Base-by-base conservation (phyloP, 257 asterid species). In the Anisodus tanguticus region DNA sequence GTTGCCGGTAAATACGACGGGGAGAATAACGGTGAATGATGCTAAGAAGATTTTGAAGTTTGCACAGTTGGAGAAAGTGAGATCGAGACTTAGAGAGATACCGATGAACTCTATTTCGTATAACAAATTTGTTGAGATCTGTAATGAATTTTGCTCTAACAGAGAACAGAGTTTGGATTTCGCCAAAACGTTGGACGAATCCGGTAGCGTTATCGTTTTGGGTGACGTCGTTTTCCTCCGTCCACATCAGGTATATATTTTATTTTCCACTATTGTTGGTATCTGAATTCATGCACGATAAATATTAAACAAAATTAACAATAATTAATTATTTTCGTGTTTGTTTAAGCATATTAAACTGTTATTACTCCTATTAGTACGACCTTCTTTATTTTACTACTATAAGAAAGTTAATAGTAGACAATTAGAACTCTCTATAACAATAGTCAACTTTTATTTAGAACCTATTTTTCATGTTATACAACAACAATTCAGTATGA, bases 221-320 rank as follows among this genome's bases (percentile, higher is more conserved):
- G 94, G 99, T 82, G 93, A 89, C 83, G 84, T 93, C 57, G 98
- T 94, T 15, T 94, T 96, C 63, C 95, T 96, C 74, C 93, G 88
- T 0, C 98, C 98, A 0, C 88, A 88, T 85, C 95, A 91, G 97
- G 99, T 95, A 91, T 13, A 9, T 13, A 71, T 2, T 51, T 26
- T 41, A 16, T 47, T 8, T 9, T 17, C 35, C 13, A 31, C 5
- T 9, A 9, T 55, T 55, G 3, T 3, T 54, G 5, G 0, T 13
- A 13, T 55, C 4, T 12, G 9, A 57, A 15, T 2, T 57, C 63
- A 57, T 57, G 22, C 63, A 6, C 9, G 9, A 16, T 57, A 57
- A 12, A 54, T 4, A 12, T 9, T 54, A 10, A 54, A 0, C 3
- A 51, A 51, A 10, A 9, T 9, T 51, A 51, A 51, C 3, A 12